A percentile compares a stretch with the other conserved stretches of the same genome.
These are phyloP conservation scores for Kingdonia uniflora DNA, from an alignment of 164 flowering plant genomes.

Conservation along the genomic window DNA sequence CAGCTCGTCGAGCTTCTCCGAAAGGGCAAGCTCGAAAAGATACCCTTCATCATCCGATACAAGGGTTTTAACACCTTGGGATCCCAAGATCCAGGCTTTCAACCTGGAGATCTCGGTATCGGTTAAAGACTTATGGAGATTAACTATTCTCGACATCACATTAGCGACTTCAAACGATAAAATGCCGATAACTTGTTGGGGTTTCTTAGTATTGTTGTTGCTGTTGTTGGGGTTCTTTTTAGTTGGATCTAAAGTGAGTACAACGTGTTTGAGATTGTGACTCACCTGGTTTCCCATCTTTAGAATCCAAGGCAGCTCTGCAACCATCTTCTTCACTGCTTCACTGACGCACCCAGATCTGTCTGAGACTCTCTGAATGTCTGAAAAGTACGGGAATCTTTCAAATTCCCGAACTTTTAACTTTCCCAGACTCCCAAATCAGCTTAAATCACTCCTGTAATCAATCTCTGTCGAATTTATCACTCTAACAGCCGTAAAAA, in stretches of 20 bases:
- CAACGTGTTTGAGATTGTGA: constrained; percentile 64
- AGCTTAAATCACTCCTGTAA: too few species aligned
- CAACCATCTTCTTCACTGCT: constrained; percentile 46
- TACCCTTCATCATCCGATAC: constrained; percentile 51
- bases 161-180: constrained; percentile 91
- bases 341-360: neutral
- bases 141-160: constrained; percentile 72
- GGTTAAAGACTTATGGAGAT: constrained; percentile 63
- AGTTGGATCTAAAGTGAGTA: constrained; percentile 42
- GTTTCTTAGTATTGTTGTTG: constrained; percentile 13
- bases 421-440: too few species aligned
- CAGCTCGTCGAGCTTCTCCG: constrained; percentile 81
- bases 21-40: constrained; percentile 54
- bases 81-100: constrained; percentile 43
- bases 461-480: too few species aligned
- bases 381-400: too few species aligned
- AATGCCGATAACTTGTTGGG: constrained; percentile 51
- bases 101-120: constrained; percentile 54
- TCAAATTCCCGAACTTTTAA: too few species aligned
- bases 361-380: constrained; percentile 17
- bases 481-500: too few species aligned
- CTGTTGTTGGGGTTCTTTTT: constrained; percentile 38
- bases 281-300: constrained; percentile 89
- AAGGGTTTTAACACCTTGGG: constrained; percentile 55
- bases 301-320: constrained; percentile 67